Conservation (phyloP, 345 rosid genomes). For the Balakata baccata region DNA sequence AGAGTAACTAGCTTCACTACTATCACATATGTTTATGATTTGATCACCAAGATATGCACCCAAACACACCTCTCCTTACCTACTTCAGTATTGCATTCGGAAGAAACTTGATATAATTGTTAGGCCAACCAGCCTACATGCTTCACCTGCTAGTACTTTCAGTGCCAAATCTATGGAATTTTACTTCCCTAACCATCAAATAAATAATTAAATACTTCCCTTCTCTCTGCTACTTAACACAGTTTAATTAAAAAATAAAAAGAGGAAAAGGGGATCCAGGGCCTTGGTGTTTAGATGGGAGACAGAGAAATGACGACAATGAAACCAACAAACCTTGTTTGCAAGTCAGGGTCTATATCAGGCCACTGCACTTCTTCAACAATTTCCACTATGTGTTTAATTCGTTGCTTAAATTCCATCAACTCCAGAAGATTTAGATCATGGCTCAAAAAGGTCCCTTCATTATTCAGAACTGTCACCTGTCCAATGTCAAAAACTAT, state of each 20-base stretch:
- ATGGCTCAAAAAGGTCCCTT: constrained; percentile 64
- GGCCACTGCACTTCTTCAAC: constrained; percentile 81
- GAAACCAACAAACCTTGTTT: constrained; percentile 64
- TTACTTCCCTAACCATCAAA: constrained; percentile 5
- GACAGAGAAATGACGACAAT: not conserved
- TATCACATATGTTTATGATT: not conserved
- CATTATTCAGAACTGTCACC: constrained; percentile 62
- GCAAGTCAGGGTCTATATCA: constrained; percentile 74
- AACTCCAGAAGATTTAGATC: constrained; percentile 85
- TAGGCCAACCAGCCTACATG: not conserved
- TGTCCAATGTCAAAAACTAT: constrained; percentile 27
- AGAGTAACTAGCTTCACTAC: not conserved
- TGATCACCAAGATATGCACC: not conserved
- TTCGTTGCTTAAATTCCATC: constrained; percentile 77
- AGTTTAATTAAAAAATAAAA: not conserved
- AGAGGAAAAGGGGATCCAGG: not conserved
- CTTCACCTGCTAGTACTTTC: not conserved
- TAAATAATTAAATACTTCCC: not conserved
- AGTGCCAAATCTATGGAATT: not conserved
- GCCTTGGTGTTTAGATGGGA: not conserved
- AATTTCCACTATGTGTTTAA: constrained; percentile 69
- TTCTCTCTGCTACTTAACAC: not conserved
- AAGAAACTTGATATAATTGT: not conserved
- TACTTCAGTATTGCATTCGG: not conserved
- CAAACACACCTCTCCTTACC: not conserved